phyloP scores from a whole-genome alignment of 305 asterid species.

The Salvia sclarea region DNA sequence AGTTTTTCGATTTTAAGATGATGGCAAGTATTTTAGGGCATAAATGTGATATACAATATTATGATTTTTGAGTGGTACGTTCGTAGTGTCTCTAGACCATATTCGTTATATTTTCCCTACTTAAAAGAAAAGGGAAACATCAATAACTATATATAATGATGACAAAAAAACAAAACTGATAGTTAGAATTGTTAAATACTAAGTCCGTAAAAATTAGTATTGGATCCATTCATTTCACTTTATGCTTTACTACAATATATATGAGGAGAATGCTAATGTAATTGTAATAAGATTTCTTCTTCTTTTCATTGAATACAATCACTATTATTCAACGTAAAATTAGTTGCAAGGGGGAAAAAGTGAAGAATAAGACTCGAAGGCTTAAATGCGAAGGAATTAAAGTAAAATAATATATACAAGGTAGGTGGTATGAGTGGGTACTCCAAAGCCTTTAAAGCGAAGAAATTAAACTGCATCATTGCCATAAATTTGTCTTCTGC shows the following conservation, averaged over 20 bases:
- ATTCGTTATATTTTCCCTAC: neutral
- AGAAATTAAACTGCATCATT: conserved; percentile 30
- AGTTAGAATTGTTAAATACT: neutral
- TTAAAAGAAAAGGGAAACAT: neutral
- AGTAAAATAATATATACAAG: conserved; percentile 14
- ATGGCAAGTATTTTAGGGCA: neutral
- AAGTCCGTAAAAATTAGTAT: neutral
- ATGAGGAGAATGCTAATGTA: neutral
- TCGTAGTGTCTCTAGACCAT: too few species aligned
- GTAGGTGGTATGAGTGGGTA: conserved; percentile 30
- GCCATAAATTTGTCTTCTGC: conserved; percentile 17
- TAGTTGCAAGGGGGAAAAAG: neutral
- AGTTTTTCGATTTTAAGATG: neutral
- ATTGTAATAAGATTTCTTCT: too few species aligned
- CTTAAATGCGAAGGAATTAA: conserved; percentile 31
- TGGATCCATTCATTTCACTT: neutral
- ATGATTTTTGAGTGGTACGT: neutral
- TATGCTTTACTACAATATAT: neutral
- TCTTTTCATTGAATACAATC: neutral
- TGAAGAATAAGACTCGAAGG: conserved; percentile 9
- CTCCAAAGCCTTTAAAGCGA: conserved; percentile 34
- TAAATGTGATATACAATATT: too few species aligned
- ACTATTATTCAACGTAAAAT: neutral
- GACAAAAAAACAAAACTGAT: neutral
- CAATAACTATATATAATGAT: neutral